Conservation (phyloP, 768 basidiomycete species). For the Boletales sp. region DNA sequence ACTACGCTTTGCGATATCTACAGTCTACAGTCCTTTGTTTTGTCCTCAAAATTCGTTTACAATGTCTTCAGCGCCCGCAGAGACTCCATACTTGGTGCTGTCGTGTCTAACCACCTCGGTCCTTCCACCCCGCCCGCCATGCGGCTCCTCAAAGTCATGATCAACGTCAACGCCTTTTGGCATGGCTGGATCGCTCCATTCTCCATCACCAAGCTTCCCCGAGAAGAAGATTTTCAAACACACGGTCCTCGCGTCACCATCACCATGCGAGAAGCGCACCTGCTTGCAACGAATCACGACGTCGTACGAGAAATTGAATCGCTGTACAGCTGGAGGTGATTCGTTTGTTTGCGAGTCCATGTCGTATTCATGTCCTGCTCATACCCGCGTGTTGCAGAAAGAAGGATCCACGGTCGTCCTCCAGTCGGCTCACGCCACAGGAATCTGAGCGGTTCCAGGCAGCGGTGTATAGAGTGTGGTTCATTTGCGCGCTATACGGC, state of each 20-base stretch:
- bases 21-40: slow-evolving; percentile 8
- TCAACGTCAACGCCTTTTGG: slow-evolving; percentile 12
- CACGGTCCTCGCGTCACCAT: background rate
- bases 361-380: background rate
- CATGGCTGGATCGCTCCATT: slow-evolving; percentile 14
- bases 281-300: slow-evolving; percentile 16
- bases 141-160: slow-evolving; percentile 16
- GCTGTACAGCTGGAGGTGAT: slow-evolving; percentile 21
- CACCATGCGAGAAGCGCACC: slow-evolving; percentile 11
- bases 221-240: slow-evolving; percentile 7
- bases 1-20: slow-evolving; percentile 7
- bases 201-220: slow-evolving; percentile 7
- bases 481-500: slow-evolving; percentile 14
- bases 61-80: slow-evolving; percentile 11
- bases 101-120: slow-evolving; percentile 16
- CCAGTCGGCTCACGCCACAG: slow-evolving; percentile 25
- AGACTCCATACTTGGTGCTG: slow-evolving; percentile 8
- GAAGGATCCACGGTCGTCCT: slow-evolving; percentile 33
- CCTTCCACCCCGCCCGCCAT: slow-evolving; percentile 3
- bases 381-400: slow-evolving; percentile 23
- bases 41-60: slow-evolving; percentile 18
- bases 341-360: background rate
- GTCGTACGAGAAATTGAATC: slow-evolving; percentile 13
- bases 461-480: slow-evolving; percentile 30
- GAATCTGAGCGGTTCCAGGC: slow-evolving; percentile 33